Percentiles rank a stretch among this genome's conserved stretches.
phyloP scores from a whole-genome alignment of 2,329 filamentous ascomycete genomes.

The Xylaria sp. region DNA sequence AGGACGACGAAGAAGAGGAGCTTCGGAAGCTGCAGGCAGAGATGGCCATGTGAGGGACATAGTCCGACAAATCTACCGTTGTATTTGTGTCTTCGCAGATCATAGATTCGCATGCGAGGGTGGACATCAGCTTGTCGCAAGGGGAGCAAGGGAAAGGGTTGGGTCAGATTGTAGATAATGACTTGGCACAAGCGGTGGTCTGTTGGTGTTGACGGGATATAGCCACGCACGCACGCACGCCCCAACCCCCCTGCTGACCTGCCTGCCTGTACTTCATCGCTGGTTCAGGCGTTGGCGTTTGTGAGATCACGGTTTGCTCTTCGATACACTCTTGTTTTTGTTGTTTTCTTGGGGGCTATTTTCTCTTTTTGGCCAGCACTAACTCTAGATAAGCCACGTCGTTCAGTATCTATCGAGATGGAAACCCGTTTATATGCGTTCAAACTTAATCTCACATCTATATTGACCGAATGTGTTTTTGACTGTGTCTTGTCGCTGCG shows the following conservation, averaged over 20 bases:
- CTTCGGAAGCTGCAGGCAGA: constrained; percentile 92
- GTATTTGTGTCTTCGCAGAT: constrained; percentile 36
- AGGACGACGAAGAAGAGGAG: constrained; percentile 97
- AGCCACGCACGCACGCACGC: constrained; percentile 7
- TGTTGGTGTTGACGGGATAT: constrained; percentile 16
- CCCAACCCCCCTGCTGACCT: constrained; percentile 10
- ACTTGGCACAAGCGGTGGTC: constrained; percentile 24
- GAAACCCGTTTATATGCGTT: constrained; percentile 33
- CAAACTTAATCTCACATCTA: constrained; percentile 19
- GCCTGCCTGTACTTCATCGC: constrained; percentile 13
- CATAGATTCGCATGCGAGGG: constrained; percentile 32
- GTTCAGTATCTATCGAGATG: constrained; percentile 22
- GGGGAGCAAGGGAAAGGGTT: constrained; percentile 9
- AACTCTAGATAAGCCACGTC: constrained; percentile 37
- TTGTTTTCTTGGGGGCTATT: constrained; percentile 14
- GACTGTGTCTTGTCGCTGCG: background rate
- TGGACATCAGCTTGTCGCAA: constrained; percentile 16
- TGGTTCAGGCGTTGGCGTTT: constrained; percentile 47
- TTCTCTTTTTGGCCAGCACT: constrained; percentile 22
- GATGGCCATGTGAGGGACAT: constrained; percentile 84
- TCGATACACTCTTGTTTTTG: constrained; percentile 41
- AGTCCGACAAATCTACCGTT: constrained; percentile 8
- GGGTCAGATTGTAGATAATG: constrained; percentile 27
- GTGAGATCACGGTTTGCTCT: constrained; percentile 39
- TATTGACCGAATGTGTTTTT: background rate